phyloP scores from a whole-genome alignment of 441 rosid species.

The Jatropha multifida region DNA sequence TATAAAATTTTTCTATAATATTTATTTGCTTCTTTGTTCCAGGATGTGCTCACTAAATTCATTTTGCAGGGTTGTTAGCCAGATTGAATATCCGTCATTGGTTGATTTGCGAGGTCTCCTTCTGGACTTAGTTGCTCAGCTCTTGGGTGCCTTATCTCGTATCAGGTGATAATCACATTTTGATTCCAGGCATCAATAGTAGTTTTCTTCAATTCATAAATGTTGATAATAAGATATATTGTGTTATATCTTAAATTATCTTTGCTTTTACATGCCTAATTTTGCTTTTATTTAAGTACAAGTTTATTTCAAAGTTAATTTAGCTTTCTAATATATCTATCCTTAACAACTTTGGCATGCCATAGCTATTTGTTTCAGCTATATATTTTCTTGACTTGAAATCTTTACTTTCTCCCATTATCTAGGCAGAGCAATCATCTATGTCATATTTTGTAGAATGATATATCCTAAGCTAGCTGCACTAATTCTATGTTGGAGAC shows the following conservation, averaged over 20 bases:
- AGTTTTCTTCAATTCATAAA: neutral
- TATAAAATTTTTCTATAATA: neutral
- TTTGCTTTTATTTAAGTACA: neutral
- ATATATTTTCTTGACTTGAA: neutral
- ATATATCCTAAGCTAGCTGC: neutral
- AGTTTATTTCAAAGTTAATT: neutral
- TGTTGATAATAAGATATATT: neutral
- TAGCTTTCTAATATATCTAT: neutral
- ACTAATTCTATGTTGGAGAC: neutral
- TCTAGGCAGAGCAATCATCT: neutral
- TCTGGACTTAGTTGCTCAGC: conserved; percentile 96
- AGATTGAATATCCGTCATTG: conserved; percentile 96
- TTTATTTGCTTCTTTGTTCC: neutral
- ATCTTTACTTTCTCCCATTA: neutral
- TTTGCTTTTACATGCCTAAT: neutral
- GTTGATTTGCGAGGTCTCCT: conserved; percentile 98
- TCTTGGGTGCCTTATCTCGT: conserved; percentile 95
- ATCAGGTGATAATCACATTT: conserved; percentile 58
- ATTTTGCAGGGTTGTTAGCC: conserved; percentile 89
- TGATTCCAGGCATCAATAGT: neutral
- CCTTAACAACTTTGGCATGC: neutral
- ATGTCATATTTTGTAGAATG: neutral
- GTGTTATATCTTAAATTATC: neutral
- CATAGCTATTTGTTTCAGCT: neutral
- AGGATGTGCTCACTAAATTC: neutral